These are phyloP conservation scores for Coemansia sp. DNA, from an alignment of 192 early-diverging fungal species.

Conservation along the genomic window DNA sequence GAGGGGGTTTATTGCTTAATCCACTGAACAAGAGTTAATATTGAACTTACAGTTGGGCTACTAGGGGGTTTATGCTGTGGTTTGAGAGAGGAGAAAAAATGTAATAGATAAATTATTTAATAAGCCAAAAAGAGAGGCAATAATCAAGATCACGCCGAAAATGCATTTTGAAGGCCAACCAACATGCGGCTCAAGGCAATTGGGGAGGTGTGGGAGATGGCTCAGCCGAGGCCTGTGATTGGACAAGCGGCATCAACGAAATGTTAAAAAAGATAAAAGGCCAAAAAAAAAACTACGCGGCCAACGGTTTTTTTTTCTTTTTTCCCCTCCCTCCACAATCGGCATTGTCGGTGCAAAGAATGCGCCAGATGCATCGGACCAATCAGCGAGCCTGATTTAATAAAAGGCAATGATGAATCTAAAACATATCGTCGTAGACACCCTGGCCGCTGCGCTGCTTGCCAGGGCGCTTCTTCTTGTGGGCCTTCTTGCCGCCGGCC, in stretches of 20 bases:
- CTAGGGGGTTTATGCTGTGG: too few species aligned
- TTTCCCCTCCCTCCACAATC: too few species aligned
- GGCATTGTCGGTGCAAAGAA: too few species aligned
- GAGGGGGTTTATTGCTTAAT: conserved; percentile 8
- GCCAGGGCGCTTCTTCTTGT: conserved; percentile 70
- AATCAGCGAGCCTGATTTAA: background rate
- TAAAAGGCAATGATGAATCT: background rate
- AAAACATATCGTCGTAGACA: conserved; percentile 24
- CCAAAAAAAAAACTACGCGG: too few species aligned
- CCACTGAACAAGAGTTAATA: conserved; percentile 1
- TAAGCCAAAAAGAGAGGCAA: conserved; percentile 17
- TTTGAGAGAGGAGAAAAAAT: background rate
- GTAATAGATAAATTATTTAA: conserved; percentile 40
- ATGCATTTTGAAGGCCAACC: background rate
- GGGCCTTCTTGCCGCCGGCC: conserved; percentile 55
- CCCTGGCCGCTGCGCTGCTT: conserved; percentile 71
- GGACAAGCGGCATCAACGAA: too few species aligned
- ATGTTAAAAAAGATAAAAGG: too few species aligned
- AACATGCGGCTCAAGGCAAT: background rate
- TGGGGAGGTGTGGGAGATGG: too few species aligned
- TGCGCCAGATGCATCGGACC: too few species aligned
- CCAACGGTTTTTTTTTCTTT: too few species aligned
- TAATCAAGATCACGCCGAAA: conserved; percentile 35
- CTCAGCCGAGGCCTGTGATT: too few species aligned
- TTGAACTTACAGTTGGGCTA: conserved; percentile 13